Base-by-base conservation (phyloP, 768 basidiomycete genomes). In the Leucosporidium scottii region DNA sequence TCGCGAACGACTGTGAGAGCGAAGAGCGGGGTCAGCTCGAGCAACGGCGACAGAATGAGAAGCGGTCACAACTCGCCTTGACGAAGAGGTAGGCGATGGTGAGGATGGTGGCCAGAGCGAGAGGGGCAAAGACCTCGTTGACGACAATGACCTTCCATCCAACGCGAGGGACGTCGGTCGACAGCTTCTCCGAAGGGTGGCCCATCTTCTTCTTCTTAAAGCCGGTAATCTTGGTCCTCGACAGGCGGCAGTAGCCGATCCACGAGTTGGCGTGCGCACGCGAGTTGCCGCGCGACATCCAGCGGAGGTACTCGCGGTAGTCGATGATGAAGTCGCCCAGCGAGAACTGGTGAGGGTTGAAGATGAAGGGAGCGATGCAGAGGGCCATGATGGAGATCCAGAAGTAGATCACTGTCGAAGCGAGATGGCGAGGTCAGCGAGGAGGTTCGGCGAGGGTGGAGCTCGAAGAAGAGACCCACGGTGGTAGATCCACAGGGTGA, bases 311-410 rank as follows among this genome's bases (percentile, higher is more conserved):
- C 81, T 98, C 94, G 74, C 94, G 91, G 77, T 98, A 79, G 80
- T 99, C 96, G 76, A 98, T 90, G 78, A 98, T 85, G 93, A 74
- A 99, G 79, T 99, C 96, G 49, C 92, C 85, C 79, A 93, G 88
- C 25, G 90, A 90, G 81, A 99, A 99, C 79, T 98, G 96, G 79
- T 99, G 96, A n/a, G 96, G 96, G 78, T 98, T 99, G 85, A 98
- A 99, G 75, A 97, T 78, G 88, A 99, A 99, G 12, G 96, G 96
- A 36, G 94, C 88, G 71, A 97, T 80, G 75, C 93, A 97, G 13
- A 99, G 84, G 21, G 93, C 85, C 39, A 93, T 81, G 70, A 93
- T 91, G 53, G 94, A 93, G 63, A 97, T 78, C 94, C 94, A 98
- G 84, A 99, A 99, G 82, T 98, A 99, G 78, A 93, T 87, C 75